A percentile compares a stretch with the other conserved stretches of the same genome.
phyloP scores from a whole-genome alignment of 202 grass and related monocot genomes.

The Dendrocalamus latiflorus region DNA sequence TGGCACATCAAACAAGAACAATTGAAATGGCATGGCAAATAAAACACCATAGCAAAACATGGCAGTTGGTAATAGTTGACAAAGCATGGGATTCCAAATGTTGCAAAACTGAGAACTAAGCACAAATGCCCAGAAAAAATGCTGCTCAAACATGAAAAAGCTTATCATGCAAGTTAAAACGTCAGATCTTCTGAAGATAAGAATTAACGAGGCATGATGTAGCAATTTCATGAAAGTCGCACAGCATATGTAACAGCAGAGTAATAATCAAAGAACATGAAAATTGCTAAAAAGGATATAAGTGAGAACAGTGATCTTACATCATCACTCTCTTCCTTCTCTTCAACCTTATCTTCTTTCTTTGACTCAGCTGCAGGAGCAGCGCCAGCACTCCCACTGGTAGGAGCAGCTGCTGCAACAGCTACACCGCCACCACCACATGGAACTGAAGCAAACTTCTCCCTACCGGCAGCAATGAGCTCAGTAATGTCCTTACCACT shows the following conservation, averaged over 20 bases:
- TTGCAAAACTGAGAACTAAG: background rate
- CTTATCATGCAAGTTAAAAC: background rate
- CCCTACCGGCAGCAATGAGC: slow-evolving; percentile 44
- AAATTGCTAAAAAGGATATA: background rate
- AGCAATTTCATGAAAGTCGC: background rate
- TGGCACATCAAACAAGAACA: background rate
- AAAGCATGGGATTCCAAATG: background rate
- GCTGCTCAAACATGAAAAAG: background rate
- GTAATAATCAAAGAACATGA: background rate
- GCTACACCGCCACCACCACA: slow-evolving; percentile 42
- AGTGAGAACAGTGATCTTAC: slow-evolving; percentile 16
- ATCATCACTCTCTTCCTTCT: slow-evolving; percentile 89
- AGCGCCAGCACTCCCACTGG: slow-evolving; percentile 21
- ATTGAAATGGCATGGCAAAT: background rate
- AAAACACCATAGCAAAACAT: background rate
- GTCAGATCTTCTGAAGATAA: background rate
- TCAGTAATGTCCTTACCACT: slow-evolving; percentile 49
- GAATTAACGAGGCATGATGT: background rate
- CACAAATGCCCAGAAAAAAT: background rate
- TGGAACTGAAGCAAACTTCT: slow-evolving; percentile 69
- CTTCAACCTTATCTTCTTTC: slow-evolving; percentile 5
- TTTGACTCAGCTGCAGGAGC: slow-evolving; percentile 17
- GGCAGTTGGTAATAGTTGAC: background rate
- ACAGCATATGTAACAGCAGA: background rate
- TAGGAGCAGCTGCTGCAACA: slow-evolving; percentile 15